Base-by-base conservation (phyloP, 75 land plant genomes). In the Adiantum capillusveneris region DNA sequence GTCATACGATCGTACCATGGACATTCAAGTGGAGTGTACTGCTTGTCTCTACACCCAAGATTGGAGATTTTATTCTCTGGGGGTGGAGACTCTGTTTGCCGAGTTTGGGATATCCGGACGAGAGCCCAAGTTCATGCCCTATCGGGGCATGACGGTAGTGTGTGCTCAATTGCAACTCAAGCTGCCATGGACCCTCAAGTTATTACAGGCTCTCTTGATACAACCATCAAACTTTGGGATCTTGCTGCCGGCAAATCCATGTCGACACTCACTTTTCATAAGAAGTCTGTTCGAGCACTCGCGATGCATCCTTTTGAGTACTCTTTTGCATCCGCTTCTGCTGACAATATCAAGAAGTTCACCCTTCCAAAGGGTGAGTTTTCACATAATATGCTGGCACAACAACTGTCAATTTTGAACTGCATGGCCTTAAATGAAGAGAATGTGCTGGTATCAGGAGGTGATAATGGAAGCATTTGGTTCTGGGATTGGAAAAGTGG, bases 401-500 rank as follows among this genome's bases (percentile, higher is more conserved):
- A 95, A 69, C 99, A 91, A 60, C 88, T 82, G 58, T 80, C 99
- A 11, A 95, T 95, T 43, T 84, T 95, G 11, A 95, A 95, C 63
- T 68, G 97, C 13, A 86, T 90, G 93, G 81, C 97, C 19, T 79
- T 90, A 53, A 95, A 95, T 65, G 99, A 90, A 51, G 97, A 95
- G 29, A 95, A 95, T 46, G 92, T 95, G 9, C 30, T 95, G 66
- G 92, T 75, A 6, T 84, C 99, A 14, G 99, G 73, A 87, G 99
- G 99, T 95, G 99, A 95, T 70, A 90, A 95, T 79, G 99, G 99
- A 29, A 87, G 97, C 63, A 56, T 95, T 56, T 95, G 99, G 99
- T 95, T 90, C 70, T 95, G 97, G 96, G 99, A 95, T 65, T 95
- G 96, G 88, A 90, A 78, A 54, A 95, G 99, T 53, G 99, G 99